Evolutionary conservation across 208 protist species (phyloP).

Genomic region (Wallacemonas sp.): DNA sequence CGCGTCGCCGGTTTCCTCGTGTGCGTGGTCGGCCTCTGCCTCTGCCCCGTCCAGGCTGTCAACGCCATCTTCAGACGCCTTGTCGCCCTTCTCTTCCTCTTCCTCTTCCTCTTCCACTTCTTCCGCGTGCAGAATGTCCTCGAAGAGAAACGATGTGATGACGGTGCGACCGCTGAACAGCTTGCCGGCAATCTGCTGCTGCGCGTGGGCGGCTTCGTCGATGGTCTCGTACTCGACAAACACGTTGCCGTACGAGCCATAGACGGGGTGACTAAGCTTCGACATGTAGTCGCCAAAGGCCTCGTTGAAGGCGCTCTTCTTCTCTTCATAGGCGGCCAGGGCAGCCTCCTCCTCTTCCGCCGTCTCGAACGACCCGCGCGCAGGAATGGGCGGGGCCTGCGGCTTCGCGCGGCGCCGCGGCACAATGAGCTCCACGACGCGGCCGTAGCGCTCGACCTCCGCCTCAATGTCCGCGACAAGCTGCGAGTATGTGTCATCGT

Average conservation of each 20-base stretch:
- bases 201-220: slow-evolving; percentile 81
- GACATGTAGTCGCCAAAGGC: slow-evolving; percentile 60
- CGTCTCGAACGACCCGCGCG: neutral
- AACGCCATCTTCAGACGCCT: neutral
- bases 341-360: slow-evolving; percentile 33
- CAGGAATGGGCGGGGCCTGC: slow-evolving; percentile 55
- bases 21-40: neutral
- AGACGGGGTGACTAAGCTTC: slow-evolving; percentile 77
- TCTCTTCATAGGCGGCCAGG: slow-evolving; percentile 39
- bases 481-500: slow-evolving; percentile 66
- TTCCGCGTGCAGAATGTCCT: slow-evolving; percentile 72
- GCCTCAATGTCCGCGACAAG: slow-evolving; percentile 74
- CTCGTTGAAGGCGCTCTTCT: slow-evolving; percentile 48
- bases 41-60: neutral
- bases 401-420: slow-evolving; percentile 71
- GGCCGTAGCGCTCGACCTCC: slow-evolving; percentile 85
- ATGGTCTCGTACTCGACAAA: slow-evolving; percentile 89
- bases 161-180: slow-evolving; percentile 87
- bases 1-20: neutral
- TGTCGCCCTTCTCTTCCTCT: neutral
- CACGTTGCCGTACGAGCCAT: slow-evolving; percentile 78
- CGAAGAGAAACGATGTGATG: slow-evolving; percentile 89
- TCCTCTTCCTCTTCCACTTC: slow-evolving; percentile 30
- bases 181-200: slow-evolving; percentile 80
- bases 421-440: slow-evolving; percentile 78